Evolutionary conservation across 441 rosid genomes (phyloP), one percentile per base, ranked within the genome.

Genomic region (Brassica hybrid): DNA sequence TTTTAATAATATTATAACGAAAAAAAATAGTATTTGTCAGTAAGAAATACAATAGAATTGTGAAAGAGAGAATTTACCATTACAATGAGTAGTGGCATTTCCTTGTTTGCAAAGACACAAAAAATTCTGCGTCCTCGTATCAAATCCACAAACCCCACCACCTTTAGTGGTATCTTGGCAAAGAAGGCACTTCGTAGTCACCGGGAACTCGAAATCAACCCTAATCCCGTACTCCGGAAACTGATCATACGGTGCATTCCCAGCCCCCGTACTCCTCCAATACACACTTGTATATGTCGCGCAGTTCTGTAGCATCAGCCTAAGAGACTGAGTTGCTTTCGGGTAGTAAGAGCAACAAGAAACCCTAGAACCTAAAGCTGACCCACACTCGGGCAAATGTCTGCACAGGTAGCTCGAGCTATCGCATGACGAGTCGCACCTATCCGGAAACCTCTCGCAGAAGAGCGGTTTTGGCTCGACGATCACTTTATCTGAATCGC

Each of bases 281-380:
- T 95, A 86, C 80, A 95, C 83, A 32, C 98, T 90, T 0, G 97
- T 87, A 72, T 93, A 93, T 7, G 90, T 85, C 5, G 95, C 88
- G 14, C 98, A 95, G 65, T 90, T 89, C 77, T 81, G 81, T 14
- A 93, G 83, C 97, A 95, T 95, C 61, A 95, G 80, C 89, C 96
- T 84, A n/a, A 93, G 82, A 27, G 97, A 95, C 50, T 93, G 96
- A 0, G 88, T 88, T 0, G 95, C 97, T 71, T 89, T 95, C 0
- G 98, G 98, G 67, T 81, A 87, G 71, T 95, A 96, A 7, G 97
- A 86, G 72, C 98, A 96, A 77, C 97, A 96, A 41, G 96, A 91
- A 72, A 80, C 77, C 69, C 84, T 84, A 16, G 82, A 76, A 5
- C 74, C 78, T 21, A 86, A 71, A 1, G 89, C 88, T 0, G 85